A percentile compares a stretch with the other conserved stretches of the same genome.
Conservation (phyloP, 192 early-diverging fungal species). For the Coemansia guatemalensis region DNA sequence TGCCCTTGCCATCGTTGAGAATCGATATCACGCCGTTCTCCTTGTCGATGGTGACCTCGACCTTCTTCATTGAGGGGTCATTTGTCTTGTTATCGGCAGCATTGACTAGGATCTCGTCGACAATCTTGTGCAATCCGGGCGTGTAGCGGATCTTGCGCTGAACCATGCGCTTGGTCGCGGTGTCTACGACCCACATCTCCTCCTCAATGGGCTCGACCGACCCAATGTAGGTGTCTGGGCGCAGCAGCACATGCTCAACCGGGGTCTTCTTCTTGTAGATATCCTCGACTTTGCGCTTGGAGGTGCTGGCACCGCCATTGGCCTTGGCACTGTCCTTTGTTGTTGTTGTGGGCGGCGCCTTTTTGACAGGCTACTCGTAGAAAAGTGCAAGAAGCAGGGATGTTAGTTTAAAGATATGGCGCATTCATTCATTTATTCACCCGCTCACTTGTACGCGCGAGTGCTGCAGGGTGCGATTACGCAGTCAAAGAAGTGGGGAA, state of each 20-base stretch:
- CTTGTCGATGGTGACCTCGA: conserved; percentile 86
- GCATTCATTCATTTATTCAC: not conserved
- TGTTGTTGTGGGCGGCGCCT: conserved; percentile 13
- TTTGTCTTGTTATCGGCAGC: conserved; percentile 93
- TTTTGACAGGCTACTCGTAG: conserved; percentile 37
- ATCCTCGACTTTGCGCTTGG: conserved; percentile 66
- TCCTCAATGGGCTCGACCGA: conserved; percentile 79
- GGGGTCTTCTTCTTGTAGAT: conserved; percentile 96
- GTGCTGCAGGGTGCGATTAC: not conserved
- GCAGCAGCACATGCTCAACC: conserved; percentile 90
- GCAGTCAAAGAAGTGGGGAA: not conserved
- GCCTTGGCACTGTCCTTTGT: conserved; percentile 22
- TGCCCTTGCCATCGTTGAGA: conserved; percentile 92
- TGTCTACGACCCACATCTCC: conserved; percentile 86
- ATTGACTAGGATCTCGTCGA: conserved; percentile 98
- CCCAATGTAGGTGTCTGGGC: conserved; percentile 97
- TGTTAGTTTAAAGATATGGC: not conserved
- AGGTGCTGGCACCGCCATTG: conserved; percentile 8
- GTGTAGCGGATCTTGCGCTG: conserved; percentile 72
- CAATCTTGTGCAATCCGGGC: conserved; percentile 95
- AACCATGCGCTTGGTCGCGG: conserved; percentile 58
- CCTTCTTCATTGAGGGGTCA: conserved; percentile 80
- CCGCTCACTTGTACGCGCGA: not conserved
- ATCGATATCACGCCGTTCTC: conserved; percentile 80
- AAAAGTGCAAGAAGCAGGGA: not conserved